Percentiles rank a stretch among this genome's conserved stretches.
These are phyloP conservation scores for Botrytis hyacinthi DNA, from an alignment of 2,329 filamentous ascomycete species.

Conservation along the genomic window DNA sequence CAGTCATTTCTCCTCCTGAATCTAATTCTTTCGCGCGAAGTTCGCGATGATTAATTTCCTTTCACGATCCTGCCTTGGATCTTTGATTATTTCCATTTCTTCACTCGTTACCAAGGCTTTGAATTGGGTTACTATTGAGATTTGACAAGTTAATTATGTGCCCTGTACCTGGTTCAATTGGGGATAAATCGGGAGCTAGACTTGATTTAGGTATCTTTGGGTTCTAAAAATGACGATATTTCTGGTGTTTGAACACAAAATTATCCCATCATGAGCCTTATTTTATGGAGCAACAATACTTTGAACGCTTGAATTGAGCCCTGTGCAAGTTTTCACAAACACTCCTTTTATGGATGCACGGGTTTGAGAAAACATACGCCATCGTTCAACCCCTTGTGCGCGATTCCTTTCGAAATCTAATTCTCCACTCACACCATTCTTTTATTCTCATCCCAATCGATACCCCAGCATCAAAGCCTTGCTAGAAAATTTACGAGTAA, in stretches of 20 bases:
- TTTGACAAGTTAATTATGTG: slow-evolving; percentile 2
- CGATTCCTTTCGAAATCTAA: slow-evolving; percentile 7
- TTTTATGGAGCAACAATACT: slow-evolving; percentile 2
- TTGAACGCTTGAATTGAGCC: background rate
- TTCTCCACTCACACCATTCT: background rate
- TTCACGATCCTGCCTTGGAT: slow-evolving; percentile 3
- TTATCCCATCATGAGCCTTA: slow-evolving; percentile 7
- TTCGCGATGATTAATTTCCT: slow-evolving; percentile 20
- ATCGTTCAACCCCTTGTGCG: background rate
- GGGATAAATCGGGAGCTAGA: slow-evolving; percentile 3
- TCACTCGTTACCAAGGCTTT: slow-evolving; percentile 15
- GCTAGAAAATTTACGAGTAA: background rate
- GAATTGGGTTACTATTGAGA: slow-evolving; percentile 15
- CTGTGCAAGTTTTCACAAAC: slow-evolving; percentile 7
- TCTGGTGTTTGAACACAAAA: background rate
- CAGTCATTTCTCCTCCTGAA: slow-evolving; percentile 7
- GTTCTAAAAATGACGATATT: background rate
- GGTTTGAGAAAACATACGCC: background rate
- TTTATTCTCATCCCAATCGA: background rate
- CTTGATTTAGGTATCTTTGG: slow-evolving; percentile 5
- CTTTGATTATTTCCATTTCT: background rate
- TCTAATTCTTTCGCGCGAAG: slow-evolving; percentile 10
- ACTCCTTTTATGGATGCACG: background rate
- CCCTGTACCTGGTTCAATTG: slow-evolving; percentile 5
- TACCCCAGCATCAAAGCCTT: background rate